Conservation (phyloP, 768 basidiomycete species). For the Filobasidium wieringae region DNA sequence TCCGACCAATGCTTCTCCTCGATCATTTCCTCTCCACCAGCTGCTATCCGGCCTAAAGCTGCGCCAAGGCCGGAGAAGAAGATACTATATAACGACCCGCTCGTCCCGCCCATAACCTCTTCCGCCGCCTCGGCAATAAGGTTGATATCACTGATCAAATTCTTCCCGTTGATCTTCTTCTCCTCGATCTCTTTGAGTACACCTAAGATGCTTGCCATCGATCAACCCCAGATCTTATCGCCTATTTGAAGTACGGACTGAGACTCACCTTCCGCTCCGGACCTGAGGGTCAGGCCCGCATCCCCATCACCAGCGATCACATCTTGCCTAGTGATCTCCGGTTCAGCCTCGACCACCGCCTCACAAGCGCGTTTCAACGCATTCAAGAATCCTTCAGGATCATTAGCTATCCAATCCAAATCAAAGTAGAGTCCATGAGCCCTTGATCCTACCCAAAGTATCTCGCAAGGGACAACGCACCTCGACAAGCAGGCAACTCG, state of each 20-base stretch:
- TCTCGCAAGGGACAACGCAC: too few relatives aligned
- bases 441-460: neutral
- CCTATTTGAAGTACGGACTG: neutral
- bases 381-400: constrained; percentile 47
- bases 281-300: constrained; percentile 53
- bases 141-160: constrained; percentile 53
- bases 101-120: constrained; percentile 81
- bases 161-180: constrained; percentile 50
- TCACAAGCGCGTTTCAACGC: constrained; percentile 53
- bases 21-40: too few relatives aligned
- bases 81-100: constrained; percentile 82
- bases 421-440: neutral
- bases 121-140: constrained; percentile 63
- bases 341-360: constrained; percentile 62
- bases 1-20: too few relatives aligned
- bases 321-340: constrained; percentile 84
- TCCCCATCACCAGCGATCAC: constrained; percentile 83
- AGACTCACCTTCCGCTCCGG: constrained; percentile 46
- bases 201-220: too few relatives aligned
- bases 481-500: too few relatives aligned
- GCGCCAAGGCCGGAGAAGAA: constrained; percentile 54
- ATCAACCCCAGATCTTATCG: too few relatives aligned
- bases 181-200: constrained; percentile 51
- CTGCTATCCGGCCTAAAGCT: constrained; percentile 43
- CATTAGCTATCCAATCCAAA: constrained; percentile 7